These are phyloP conservation scores for Mortierella sp. DNA, from an alignment of 371 early-diverging fungal species.

Conservation along the genomic window DNA sequence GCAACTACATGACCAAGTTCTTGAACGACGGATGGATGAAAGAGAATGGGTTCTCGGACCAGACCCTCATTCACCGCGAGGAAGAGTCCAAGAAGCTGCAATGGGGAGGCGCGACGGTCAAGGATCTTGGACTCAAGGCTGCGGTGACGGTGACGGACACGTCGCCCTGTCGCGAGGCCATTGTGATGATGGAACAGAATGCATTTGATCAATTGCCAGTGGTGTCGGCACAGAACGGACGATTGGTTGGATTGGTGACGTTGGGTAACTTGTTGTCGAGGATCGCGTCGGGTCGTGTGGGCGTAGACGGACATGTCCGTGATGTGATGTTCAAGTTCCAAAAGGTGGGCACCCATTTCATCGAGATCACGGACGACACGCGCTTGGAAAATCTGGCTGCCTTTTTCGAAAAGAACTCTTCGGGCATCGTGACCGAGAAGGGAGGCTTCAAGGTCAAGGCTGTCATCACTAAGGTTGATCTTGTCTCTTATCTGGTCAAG, in stretches of 20 bases:
- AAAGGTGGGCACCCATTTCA: slow-evolving; percentile 69
- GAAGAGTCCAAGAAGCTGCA: slow-evolving; percentile 73
- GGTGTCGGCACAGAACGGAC: slow-evolving; percentile 66
- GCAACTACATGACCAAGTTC: slow-evolving; percentile 99
- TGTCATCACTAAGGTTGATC: slow-evolving; percentile 93
- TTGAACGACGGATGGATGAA: slow-evolving; percentile 97
- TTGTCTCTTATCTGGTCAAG: slow-evolving; percentile 83
- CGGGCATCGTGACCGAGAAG: slow-evolving; percentile 89
- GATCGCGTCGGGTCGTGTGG: slow-evolving; percentile 77
- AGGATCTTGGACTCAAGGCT: slow-evolving; percentile 78
- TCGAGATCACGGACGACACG: slow-evolving; percentile 86
- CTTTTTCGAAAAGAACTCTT: slow-evolving; percentile 92
- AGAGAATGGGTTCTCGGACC: slow-evolving; percentile 76
- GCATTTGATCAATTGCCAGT: slow-evolving; percentile 97
- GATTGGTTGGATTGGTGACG: slow-evolving; percentile 86
- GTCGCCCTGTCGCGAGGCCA: slow-evolving; percentile 83
- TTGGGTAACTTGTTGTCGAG: slow-evolving; percentile 89
- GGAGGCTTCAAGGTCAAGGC: slow-evolving; percentile 77
- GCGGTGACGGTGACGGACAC: slow-evolving; percentile 80
- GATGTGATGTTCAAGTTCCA: slow-evolving; percentile 91
- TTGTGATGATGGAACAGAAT: slow-evolving; percentile 85
- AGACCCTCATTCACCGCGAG: slow-evolving; percentile 69
- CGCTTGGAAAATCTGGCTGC: slow-evolving; percentile 81
- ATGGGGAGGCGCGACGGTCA: slow-evolving; percentile 85
- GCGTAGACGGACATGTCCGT: slow-evolving; percentile 72